Percentiles rank a stretch among this genome's conserved stretches.
Conservation (phyloP, 2,329 filamentous ascomycete species). For the Apiospora rasikravindrae region DNA sequence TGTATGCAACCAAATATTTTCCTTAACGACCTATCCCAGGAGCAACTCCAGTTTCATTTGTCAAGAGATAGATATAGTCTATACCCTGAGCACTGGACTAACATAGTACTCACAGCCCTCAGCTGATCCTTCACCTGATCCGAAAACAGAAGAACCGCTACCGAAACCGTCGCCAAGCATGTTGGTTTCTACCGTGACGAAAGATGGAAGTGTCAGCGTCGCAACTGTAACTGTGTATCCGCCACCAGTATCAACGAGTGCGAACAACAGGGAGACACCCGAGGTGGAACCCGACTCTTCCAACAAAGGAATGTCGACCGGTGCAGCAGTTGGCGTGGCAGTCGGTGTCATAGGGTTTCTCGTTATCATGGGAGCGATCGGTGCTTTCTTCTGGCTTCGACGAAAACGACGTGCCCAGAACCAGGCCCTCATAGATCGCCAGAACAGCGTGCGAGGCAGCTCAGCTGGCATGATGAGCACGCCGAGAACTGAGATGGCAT, state of each 20-base stretch:
- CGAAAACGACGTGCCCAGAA: slow-evolving; percentile 50
- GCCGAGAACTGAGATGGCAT: slow-evolving; percentile 50
- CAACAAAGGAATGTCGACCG: slow-evolving; percentile 30
- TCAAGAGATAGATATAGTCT: neutral
- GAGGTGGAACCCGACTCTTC: slow-evolving; percentile 23
- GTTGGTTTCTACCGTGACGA: slow-evolving; percentile 56
- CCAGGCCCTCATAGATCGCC: slow-evolving; percentile 48
- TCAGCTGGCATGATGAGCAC: slow-evolving; percentile 55
- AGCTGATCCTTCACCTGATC: slow-evolving; percentile 28
- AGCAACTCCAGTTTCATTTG: neutral
- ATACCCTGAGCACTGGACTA: neutral
- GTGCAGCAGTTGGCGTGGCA: slow-evolving; percentile 36
- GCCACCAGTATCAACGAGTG: slow-evolving; percentile 43
- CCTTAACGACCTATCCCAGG: neutral
- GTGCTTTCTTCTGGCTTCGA: slow-evolving; percentile 50
- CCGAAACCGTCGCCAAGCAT: slow-evolving; percentile 39
- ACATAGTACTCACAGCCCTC: neutral
- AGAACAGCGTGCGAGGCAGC: slow-evolving; percentile 55
- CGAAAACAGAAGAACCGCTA: slow-evolving; percentile 28
- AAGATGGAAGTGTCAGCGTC: slow-evolving; percentile 52
- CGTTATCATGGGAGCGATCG: slow-evolving; percentile 33
- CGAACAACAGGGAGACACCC: slow-evolving; percentile 20
- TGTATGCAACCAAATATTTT: slow-evolving; percentile 33
- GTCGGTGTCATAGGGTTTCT: slow-evolving; percentile 37
- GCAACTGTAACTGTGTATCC: slow-evolving; percentile 55